Evolutionary conservation across 1,284 basidiomycete species (phyloP).

Genomic region (Apiotrichum akiyoshidainum): DNA sequence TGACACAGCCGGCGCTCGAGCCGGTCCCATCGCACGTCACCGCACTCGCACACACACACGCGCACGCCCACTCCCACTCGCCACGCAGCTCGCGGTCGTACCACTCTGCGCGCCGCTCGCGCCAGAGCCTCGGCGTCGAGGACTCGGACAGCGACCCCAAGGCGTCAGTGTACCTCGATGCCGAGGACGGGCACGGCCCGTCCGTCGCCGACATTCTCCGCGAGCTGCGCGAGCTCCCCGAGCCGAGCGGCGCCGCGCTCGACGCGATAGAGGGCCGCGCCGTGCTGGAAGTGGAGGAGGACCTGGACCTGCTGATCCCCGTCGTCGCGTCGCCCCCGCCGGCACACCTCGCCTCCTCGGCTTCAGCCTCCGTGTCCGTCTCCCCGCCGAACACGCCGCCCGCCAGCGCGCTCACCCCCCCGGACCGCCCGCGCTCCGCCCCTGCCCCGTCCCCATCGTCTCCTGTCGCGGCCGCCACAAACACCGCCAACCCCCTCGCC

Average conservation of each 20-base stretch:
- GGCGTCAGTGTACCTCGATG: conserved; percentile 40
- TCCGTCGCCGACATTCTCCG: conserved; percentile 31
- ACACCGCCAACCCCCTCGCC: too few relatives aligned
- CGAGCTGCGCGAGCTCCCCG: conserved; percentile 37
- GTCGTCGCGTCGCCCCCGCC: not conserved
- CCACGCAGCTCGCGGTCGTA: not conserved
- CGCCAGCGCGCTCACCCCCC: not conserved
- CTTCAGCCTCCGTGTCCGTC: not conserved
- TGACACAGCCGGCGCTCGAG: not conserved
- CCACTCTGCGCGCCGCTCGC: not conserved
- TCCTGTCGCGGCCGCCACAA: not conserved
- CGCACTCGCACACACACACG: not conserved
- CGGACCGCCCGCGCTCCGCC: not conserved
- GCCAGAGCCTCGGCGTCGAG: conserved; percentile 3
- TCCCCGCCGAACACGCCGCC: not conserved
- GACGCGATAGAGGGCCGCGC: conserved; percentile 7
- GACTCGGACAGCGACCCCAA: conserved; percentile 12
- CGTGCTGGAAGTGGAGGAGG: not conserved
- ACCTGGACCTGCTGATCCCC: not conserved
- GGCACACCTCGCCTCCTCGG: conserved; percentile 5
- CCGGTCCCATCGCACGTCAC: not conserved
- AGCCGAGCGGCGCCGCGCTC: conserved; percentile 13
- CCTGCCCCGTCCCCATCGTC: not conserved
- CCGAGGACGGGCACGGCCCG: conserved; percentile 19
- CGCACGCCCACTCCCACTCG: not conserved